These are phyloP conservation scores for Whalleya microplaca DNA, from an alignment of 2,329 filamentous ascomycete genomes.

Conservation along the genomic window DNA sequence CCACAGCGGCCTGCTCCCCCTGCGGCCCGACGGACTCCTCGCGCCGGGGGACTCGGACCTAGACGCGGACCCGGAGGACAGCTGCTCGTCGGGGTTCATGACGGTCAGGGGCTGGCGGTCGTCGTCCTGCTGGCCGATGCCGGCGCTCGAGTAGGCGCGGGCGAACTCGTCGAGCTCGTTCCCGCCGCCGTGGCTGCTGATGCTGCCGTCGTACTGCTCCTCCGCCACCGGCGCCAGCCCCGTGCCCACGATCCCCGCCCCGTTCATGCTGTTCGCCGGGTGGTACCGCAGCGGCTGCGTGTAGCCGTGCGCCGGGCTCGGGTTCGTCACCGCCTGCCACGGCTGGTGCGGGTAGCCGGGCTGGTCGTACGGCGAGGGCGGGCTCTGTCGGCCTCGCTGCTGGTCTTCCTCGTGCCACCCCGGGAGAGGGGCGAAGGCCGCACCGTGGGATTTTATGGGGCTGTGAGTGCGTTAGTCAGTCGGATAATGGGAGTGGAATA, in stretches of 20 bases:
- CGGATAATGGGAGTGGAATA: not conserved
- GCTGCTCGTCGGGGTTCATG: constrained; percentile 9
- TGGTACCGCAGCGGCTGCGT: constrained; percentile 33
- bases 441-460: constrained; percentile 37
- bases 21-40: constrained; percentile 23
- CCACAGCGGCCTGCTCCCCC: constrained; percentile 50
- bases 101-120: constrained; percentile 41
- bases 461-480: constrained; percentile 24
- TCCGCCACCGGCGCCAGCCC: constrained; percentile 34
- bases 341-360: constrained; percentile 15
- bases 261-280: no score
- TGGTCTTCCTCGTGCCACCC: constrained; percentile 36
- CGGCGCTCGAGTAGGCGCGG: constrained; percentile 46
- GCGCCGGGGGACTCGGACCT: constrained; percentile 4
- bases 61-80: constrained; percentile 2
- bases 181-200: constrained; percentile 20
- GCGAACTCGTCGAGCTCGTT: constrained; percentile 51
- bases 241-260: constrained; percentile 30
- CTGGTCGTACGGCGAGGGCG: constrained; percentile 7
- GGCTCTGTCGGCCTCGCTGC: not conserved
- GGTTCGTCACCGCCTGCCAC: constrained; percentile 15
- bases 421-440: constrained; percentile 44
- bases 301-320: constrained; percentile 9
- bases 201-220: constrained; percentile 18
- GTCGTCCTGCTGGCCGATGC: constrained; percentile 34